These are phyloP conservation scores for Suillus discolor DNA, from an alignment of 768 basidiomycete genomes.

Conservation along the genomic window DNA sequence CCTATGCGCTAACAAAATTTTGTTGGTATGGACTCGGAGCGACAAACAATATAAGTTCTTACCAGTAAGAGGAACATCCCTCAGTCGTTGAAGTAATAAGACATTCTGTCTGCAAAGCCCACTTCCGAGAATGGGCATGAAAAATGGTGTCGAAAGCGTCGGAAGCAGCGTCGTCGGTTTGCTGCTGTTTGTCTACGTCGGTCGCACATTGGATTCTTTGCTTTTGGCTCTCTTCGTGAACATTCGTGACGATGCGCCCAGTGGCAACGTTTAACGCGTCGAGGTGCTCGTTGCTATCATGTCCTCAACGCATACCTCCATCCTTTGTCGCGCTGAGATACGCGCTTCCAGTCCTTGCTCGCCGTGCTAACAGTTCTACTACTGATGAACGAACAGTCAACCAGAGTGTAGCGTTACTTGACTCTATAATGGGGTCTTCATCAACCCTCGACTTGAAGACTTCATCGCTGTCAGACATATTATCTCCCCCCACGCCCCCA, in stretches of 20 bases:
- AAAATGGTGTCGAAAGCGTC: neutral
- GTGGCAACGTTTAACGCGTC: neutral
- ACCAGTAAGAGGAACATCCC: neutral
- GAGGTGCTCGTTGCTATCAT: neutral
- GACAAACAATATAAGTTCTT: neutral
- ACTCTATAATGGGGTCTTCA: constrained; percentile 26
- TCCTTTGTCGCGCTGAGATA: neutral
- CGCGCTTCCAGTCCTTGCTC: constrained; percentile 4
- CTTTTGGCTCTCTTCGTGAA: neutral
- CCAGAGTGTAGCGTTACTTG: constrained; percentile 27
- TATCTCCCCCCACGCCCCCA: neutral
- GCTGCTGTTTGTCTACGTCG: neutral
- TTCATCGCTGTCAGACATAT: neutral
- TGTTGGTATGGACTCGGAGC: neutral
- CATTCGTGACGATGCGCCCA: neutral
- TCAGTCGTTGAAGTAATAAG: neutral
- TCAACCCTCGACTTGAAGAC: constrained; percentile 18
- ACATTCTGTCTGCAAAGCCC: constrained; percentile 5
- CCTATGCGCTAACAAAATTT: neutral
- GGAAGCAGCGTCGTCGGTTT: constrained; percentile 1
- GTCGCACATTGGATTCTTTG: neutral
- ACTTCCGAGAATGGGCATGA: constrained; percentile 5
- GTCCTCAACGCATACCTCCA: neutral
- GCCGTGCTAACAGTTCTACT: constrained; percentile 19
- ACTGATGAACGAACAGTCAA: constrained; percentile 25